Conservation (phyloP, 1,284 basidiomycete genomes). For the Filobasidium uniguttulatum region DNA sequence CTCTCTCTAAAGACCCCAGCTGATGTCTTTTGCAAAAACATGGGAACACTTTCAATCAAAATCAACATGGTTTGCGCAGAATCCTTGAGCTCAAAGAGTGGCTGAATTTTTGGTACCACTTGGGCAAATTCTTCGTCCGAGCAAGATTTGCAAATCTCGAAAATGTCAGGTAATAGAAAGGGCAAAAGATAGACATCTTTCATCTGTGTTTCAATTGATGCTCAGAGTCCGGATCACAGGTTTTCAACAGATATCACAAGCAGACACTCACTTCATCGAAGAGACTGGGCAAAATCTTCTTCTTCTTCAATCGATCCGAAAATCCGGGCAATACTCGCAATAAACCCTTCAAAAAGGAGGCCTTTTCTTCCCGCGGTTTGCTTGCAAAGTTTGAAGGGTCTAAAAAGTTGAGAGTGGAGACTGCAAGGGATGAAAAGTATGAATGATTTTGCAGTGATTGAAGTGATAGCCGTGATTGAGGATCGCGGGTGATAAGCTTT, state of each 20-base stretch:
- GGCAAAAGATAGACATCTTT: constrained; percentile 83
- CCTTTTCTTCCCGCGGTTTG: constrained; percentile 86
- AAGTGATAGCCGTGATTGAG: constrained; percentile 59
- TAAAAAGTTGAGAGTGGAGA: constrained; percentile 91
- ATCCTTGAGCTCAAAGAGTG: constrained; percentile 80
- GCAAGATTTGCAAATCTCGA: constrained; percentile 69
- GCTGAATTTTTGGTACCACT: constrained; percentile 71
- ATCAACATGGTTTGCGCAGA: constrained; percentile 87
- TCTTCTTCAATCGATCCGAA: constrained; percentile 67
- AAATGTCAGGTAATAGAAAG: constrained; percentile 96
- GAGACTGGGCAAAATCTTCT: constrained; percentile 89
- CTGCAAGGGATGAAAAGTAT: constrained; percentile 94
- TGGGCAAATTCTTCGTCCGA: constrained; percentile 67
- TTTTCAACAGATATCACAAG: not conserved
- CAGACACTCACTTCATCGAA: constrained; percentile 60
- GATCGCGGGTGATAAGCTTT: constrained; percentile 63
- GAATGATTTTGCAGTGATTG: constrained; percentile 61
- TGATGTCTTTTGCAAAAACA: constrained; percentile 81
- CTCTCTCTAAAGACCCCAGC: constrained; percentile 57
- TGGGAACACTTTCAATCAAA: constrained; percentile 70
- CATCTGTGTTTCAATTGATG: constrained; percentile 48
- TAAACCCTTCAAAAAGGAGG: constrained; percentile 87
- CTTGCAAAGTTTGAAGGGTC: constrained; percentile 90
- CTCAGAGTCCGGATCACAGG: not conserved
- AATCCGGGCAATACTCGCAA: constrained; percentile 70